These are phyloP conservation scores for Pichia sp. DNA, from an alignment of 1,139 yeast genomes.

Conservation along the genomic window DNA sequence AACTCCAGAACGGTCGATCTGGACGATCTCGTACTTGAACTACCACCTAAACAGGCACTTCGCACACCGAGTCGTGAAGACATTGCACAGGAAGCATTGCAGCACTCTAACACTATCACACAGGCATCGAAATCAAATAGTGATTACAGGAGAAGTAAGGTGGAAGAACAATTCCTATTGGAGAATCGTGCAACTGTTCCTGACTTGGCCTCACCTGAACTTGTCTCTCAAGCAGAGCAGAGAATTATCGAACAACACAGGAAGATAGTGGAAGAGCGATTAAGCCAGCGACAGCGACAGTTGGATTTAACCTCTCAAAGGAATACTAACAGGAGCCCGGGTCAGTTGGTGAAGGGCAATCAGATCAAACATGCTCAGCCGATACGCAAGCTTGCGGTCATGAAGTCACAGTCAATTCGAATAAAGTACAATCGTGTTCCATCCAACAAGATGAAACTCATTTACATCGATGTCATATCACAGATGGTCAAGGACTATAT, in stretches of 20 bases:
- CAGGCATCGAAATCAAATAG: too few relatives aligned
- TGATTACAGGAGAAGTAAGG: too few relatives aligned
- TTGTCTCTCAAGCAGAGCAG: constrained; percentile 4
- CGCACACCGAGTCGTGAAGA: too few relatives aligned
- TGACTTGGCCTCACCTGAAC: constrained; percentile 1
- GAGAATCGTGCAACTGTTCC: not conserved
- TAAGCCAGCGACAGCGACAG: not conserved
- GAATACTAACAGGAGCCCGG: constrained; percentile 11
- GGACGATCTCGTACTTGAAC: constrained; percentile 17
- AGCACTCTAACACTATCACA: too few relatives aligned
- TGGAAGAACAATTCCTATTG: too few relatives aligned
- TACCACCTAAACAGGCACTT: constrained; percentile 12
- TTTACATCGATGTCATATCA: constrained; percentile 29
- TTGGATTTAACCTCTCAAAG: not conserved
- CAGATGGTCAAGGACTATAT: constrained; percentile 26
- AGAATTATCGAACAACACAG: constrained; percentile 8
- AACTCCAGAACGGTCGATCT: constrained; percentile 20
- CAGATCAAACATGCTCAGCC: not conserved
- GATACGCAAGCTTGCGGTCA: not conserved
- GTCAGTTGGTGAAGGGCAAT: not conserved
- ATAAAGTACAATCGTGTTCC: constrained; percentile 25
- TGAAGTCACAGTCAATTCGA: constrained; percentile 14
- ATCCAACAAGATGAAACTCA: constrained; percentile 19
- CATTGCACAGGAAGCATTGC: too few relatives aligned
- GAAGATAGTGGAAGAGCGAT: constrained; percentile 5